Evolutionary conservation across 768 basidiomycete genomes (phyloP).

Genomic region (Calvatia gigantea): DNA sequence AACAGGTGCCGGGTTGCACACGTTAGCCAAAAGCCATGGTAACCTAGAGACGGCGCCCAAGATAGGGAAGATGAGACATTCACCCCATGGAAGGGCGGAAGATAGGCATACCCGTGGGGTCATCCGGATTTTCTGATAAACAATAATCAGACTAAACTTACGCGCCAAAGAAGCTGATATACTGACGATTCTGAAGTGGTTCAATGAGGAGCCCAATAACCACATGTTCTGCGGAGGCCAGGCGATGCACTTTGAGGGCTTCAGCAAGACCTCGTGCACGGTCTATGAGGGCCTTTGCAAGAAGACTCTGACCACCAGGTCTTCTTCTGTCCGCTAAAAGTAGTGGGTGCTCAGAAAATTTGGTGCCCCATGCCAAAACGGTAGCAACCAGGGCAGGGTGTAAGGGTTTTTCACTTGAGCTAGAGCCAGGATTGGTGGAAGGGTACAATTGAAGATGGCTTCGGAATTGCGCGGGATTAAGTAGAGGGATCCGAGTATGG

Average conservation of each 20-base stretch:
- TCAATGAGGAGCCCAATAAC: slow-evolving; percentile 82
- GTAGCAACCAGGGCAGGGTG: slow-evolving; percentile 81
- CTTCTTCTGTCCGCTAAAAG: slow-evolving; percentile 75
- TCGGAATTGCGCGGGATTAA: slow-evolving; percentile 82
- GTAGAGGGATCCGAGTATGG: slow-evolving; percentile 82
- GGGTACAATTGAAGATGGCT: slow-evolving; percentile 53
- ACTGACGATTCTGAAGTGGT: slow-evolving; percentile 84
- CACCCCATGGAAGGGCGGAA: slow-evolving; percentile 8
- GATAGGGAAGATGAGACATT: slow-evolving; percentile 17
- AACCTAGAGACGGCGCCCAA: slow-evolving; percentile 43
- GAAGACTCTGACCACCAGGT: slow-evolving; percentile 65
- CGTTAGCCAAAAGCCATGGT: slow-evolving; percentile 82
- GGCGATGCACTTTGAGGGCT: slow-evolving; percentile 79
- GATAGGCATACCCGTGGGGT: slow-evolving; percentile 55
- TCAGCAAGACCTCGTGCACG: slow-evolving; percentile 86
- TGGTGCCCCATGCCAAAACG: slow-evolving; percentile 88
- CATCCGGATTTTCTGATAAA: slow-evolving; percentile 63
- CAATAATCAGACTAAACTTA: slow-evolving; percentile 10
- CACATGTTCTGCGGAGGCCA: slow-evolving; percentile 76
- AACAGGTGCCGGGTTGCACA: slow-evolving; percentile 76
- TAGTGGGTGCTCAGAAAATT: slow-evolving; percentile 89
- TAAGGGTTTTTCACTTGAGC: slow-evolving; percentile 38
- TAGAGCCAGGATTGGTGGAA: slow-evolving; percentile 20
- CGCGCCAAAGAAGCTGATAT: slow-evolving; percentile 4
- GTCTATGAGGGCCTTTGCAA: slow-evolving; percentile 75